Conservation (phyloP, 2,329 filamentous ascomycete genomes). For the Colletotrichum ledebouriae region DNA sequence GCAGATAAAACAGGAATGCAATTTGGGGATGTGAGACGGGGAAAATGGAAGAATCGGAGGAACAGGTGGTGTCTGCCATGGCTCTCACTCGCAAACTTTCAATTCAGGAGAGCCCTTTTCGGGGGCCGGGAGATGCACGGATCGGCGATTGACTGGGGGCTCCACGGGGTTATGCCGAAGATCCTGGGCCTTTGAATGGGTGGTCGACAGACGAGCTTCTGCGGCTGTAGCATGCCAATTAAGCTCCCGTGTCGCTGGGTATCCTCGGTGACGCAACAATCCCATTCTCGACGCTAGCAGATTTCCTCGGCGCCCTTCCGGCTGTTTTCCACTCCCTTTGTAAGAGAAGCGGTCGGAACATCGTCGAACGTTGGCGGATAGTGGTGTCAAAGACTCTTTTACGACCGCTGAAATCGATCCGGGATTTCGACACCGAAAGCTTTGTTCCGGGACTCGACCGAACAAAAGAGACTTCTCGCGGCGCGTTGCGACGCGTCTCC, state of each 20-base stretch:
- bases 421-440: not conserved
- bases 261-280: slow-evolving; percentile 39
- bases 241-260: slow-evolving; percentile 26
- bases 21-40: slow-evolving; percentile 24
- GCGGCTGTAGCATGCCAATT: slow-evolving; percentile 25
- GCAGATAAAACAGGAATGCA: slow-evolving; percentile 19
- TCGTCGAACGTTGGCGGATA: not conserved
- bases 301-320: not conserved
- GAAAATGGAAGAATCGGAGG: slow-evolving; percentile 35
- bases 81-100: not conserved
- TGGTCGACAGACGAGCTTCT: slow-evolving; percentile 1
- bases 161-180: not conserved
- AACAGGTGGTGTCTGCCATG: slow-evolving; percentile 41
- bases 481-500: slow-evolving; percentile 38
- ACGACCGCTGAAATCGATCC: not conserved
- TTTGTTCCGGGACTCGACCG: not conserved
- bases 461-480: not conserved
- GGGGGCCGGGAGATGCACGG: slow-evolving; percentile 38
- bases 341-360: not conserved
- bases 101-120: slow-evolving; percentile 29
- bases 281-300: slow-evolving; percentile 28
- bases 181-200: slow-evolving; percentile 19
- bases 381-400: not conserved
- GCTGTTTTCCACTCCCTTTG: not conserved
- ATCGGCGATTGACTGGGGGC: slow-evolving; percentile 38